Evolutionary conservation across 768 basidiomycete genomes (phyloP), one percentile per base, ranked within the genome.

Genomic region (Boletus barrowsii): DNA sequence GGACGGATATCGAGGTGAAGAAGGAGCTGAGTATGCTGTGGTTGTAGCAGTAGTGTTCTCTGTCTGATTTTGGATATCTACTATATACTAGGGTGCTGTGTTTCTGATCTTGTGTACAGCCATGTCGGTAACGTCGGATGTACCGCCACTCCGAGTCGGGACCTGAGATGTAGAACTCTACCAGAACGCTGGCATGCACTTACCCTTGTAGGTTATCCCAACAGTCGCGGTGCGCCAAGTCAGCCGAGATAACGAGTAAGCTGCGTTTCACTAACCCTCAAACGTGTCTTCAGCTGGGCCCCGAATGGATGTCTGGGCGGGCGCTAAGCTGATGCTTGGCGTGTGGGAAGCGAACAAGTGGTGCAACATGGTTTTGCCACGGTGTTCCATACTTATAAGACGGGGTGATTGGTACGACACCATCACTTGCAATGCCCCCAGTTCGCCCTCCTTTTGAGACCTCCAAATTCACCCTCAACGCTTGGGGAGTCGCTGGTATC

Each of bases 401-500:
- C 15, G 20, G 26, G n/a, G 14, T 11, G 17, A 40, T 9, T 29
- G 13, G 22, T 22, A n/a, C 44, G 0, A 20, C 41, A 10, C 13
- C 17, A 26, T 30, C 11, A 30, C 29, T 29, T 8, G 4, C 35
- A 29, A 67, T 67, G 56, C 15, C 63, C 11, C 60, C 56, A 1
- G 45, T 64, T 36, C 10, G n/a, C 10, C 42, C 46, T 20, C 57
- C 63, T 39, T 30, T 59, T 22, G 14, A 51, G 0, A 4, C 51
- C 24, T 11, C n/a, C 55, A 52, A 48, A 14, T 68, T 68, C 43
- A 43, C 50, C 6, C 65, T 70, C 54, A 65, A 70, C 11, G 53
- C 60, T 3, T 65, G 62, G 41, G 71, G 66, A 3, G 57, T 72
- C n/a, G 72, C 64, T 37, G 70, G 72, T 10, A 67, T 73, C 58